A percentile compares a stretch with the other conserved stretches of the same genome.
phyloP scores from a whole-genome alignment of 2,329 filamentous ascomycete genomes.

The Juglanconis juglandina region DNA sequence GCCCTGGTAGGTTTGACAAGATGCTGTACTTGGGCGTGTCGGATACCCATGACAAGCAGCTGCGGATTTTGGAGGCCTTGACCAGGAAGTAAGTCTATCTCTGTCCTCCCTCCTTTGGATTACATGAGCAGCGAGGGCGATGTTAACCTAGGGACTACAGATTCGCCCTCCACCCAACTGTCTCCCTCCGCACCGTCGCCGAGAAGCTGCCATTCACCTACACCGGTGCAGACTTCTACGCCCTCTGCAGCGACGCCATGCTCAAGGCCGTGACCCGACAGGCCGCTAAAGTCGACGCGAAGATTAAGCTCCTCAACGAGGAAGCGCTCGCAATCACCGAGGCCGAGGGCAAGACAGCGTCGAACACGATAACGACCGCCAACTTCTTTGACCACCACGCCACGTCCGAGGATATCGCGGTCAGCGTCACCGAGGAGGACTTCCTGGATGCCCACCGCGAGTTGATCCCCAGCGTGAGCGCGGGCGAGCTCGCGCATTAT shows the following conservation, averaged over 20 bases:
- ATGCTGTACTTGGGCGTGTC: constrained; percentile 97
- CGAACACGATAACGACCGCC: constrained; percentile 69
- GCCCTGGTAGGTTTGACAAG: constrained; percentile 93
- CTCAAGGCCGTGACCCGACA: constrained; percentile 95
- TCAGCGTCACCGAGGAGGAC: constrained; percentile 85
- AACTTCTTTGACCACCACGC: constrained; percentile 96
- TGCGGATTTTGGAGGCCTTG: constrained; percentile 87
- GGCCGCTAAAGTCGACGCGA: constrained; percentile 76
- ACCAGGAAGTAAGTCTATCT: constrained; percentile 76
- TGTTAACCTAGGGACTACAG: constrained; percentile 38
- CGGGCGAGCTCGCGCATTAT: constrained; percentile 88
- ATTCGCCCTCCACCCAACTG: constrained; percentile 76
- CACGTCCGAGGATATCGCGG: constrained; percentile 74
- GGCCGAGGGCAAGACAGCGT: constrained; percentile 22
- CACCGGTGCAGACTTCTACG: constrained; percentile 96
- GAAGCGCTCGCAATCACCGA: constrained; percentile 27
- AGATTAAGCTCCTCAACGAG: constrained; percentile 68
- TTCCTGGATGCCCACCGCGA: constrained; percentile 79
- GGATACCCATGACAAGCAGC: constrained; percentile 94
- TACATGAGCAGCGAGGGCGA: neutral
- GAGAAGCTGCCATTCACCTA: constrained; percentile 86
- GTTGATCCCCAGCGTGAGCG: constrained; percentile 88
- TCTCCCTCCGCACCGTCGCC: constrained; percentile 74
- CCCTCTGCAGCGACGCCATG: constrained; percentile 96
- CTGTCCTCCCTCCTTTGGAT: neutral